Conservation (phyloP, 371 early-diverging fungal genomes). For the Fennellomyces sp. region DNA sequence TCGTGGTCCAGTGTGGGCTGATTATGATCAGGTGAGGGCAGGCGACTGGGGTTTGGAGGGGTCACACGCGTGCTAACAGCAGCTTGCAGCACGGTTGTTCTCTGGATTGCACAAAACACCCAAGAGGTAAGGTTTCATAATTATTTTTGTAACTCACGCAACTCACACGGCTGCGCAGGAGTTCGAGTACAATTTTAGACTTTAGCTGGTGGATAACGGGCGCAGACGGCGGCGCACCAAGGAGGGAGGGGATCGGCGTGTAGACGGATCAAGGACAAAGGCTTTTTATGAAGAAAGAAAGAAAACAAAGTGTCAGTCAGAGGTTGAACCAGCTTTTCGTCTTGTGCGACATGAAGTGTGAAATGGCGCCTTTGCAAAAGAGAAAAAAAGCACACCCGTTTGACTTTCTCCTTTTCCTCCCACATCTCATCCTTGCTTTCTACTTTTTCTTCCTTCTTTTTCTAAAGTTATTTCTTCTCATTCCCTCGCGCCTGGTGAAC, state of each 20-base stretch:
- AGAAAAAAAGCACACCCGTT: too few species aligned
- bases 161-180: conserved; percentile 13
- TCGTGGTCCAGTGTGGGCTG: conserved; percentile 66
- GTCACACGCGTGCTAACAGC: too few species aligned
- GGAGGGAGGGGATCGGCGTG: not conserved
- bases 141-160: not conserved
- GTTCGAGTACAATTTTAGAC: conserved; percentile 26
- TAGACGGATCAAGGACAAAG: too few species aligned
- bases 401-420: not conserved
- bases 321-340: too few species aligned
- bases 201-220: not conserved
- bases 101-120: conserved; percentile 53
- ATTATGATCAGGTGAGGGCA: conserved; percentile 78
- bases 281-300: not conserved
- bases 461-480: too few species aligned
- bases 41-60: too few species aligned
- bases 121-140: conserved; percentile 32
- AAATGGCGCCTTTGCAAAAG: too few species aligned
- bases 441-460: not conserved
- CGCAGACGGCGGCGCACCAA: not conserved
- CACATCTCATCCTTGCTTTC: conserved; percentile 3
- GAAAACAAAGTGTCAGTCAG: not conserved
- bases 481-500: not conserved
- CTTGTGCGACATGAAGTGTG: not conserved
- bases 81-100: conserved; percentile 43